Conservation (phyloP, 352 stramenopile genomes). For the Globisporangium perplexum region DNA sequence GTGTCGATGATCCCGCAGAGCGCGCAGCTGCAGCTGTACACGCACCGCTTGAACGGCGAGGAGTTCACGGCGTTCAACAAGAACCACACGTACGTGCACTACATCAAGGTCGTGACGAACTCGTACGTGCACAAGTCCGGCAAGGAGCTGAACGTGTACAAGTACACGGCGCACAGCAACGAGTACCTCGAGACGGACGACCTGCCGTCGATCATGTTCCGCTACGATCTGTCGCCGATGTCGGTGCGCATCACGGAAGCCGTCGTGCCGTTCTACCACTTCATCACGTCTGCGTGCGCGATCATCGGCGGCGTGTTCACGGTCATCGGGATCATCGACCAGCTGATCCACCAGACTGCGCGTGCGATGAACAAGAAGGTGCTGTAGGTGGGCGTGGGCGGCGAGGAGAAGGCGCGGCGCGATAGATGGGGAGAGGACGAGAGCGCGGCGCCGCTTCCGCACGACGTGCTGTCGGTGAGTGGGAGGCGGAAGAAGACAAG, state of each 20-base stretch:
- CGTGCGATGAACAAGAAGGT: constrained; percentile 88
- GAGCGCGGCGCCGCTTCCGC: neutral
- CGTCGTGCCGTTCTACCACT: constrained; percentile 93
- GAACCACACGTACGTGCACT: constrained; percentile 98
- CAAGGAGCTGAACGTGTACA: constrained; percentile 71
- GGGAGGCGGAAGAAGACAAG: too few species aligned
- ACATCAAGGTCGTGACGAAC: constrained; percentile 98
- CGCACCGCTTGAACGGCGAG: constrained; percentile 90
- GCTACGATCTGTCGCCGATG: constrained; percentile 88
- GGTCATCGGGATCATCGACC: constrained; percentile 92
- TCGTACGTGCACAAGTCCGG: constrained; percentile 71
- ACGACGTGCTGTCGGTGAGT: neutral
- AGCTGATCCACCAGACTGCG: constrained; percentile 82
- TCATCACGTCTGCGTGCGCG: constrained; percentile 92
- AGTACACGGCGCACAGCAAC: constrained; percentile 89
- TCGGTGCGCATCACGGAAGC: constrained; percentile 94
- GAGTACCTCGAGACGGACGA: constrained; percentile 86
- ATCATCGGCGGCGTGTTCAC: constrained; percentile 96
- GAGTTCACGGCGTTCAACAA: constrained; percentile 89
- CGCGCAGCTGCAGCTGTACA: constrained; percentile 89
- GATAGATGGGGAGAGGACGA: neutral
- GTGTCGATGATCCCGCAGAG: constrained; percentile 81
- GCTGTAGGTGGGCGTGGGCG: constrained; percentile 44
- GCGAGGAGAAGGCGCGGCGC: neutral
- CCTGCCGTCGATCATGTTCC: constrained; percentile 88